A percentile compares a stretch with the other conserved stretches of the same genome.
phyloP scores from a whole-genome alignment of 1,139 yeast species.

The Saccharomyces hybrid region DNA sequence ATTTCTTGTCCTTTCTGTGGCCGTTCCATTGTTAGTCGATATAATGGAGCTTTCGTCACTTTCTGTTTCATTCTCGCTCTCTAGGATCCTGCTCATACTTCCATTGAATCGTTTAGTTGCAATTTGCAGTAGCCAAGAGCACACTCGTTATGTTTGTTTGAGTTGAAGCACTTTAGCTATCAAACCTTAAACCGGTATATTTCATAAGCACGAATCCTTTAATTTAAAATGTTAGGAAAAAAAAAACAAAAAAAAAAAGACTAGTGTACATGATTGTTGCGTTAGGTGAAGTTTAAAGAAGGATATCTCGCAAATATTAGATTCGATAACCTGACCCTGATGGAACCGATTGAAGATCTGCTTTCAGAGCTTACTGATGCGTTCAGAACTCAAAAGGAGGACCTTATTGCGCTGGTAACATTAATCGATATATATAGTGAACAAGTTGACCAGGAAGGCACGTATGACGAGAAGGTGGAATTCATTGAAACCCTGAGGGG shows the following conservation, averaged over 20 bases:
- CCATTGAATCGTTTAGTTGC: background rate
- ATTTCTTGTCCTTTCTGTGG: background rate
- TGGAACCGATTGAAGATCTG: slow-evolving; percentile 13
- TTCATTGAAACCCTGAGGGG: slow-evolving; percentile 38
- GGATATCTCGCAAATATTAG: too few species aligned
- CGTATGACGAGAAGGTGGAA: slow-evolving; percentile 40
- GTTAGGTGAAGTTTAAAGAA: too few species aligned
- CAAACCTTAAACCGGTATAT: background rate
- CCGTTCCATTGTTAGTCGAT: background rate
- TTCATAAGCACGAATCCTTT: background rate
- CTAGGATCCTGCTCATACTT: background rate
- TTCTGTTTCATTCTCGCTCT: slow-evolving; percentile 1
- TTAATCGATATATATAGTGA: slow-evolving; percentile 20
- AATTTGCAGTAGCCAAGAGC: background rate
- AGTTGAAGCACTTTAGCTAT: background rate
- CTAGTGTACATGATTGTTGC: too few species aligned
- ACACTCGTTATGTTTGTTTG: background rate
- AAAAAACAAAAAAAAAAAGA: background rate
- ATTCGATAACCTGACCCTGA: background rate
- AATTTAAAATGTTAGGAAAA: background rate
- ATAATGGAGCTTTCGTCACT: background rate
- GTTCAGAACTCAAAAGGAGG: slow-evolving; percentile 14
- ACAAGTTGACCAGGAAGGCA: slow-evolving; percentile 13
- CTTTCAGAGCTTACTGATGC: slow-evolving; percentile 11
- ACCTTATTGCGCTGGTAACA: slow-evolving; percentile 19